Evolutionary conservation across 208 protist species (phyloP), one percentile per base, ranked within the genome.

Genomic region (Crithidia sp.): DNA sequence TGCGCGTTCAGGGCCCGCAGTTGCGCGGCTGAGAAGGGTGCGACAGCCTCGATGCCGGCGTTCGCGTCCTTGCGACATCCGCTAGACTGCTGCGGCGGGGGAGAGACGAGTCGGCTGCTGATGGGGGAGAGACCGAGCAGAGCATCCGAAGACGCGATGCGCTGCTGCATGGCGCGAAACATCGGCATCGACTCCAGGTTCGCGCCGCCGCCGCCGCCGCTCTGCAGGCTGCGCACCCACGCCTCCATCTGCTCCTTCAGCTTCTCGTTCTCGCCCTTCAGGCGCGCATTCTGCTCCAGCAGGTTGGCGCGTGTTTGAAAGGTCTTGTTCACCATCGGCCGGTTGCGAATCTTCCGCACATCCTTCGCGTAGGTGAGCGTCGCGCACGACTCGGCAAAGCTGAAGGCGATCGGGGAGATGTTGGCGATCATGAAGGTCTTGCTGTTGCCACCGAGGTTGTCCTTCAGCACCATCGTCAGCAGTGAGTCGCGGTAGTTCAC

Each of bases 361-460:
- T 83, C 82, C 65, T 71, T 86, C 1, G 89, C 86, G 74, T 89
- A 94, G 47, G 81, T 79, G 62, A 94, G 72, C 47, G 89, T 94
- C 17, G 85, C 82, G 60, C 85, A 88, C 17, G 89, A 87, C 76
- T 94, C 89, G 66, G 89, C 78, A 66, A 84, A 90, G 76, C 82
- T 88, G 63, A 89, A 90, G 19, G 84, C 64, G 55, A 86, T 79
- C 17, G 96, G 96, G 10, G 88, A 83, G 61, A 98, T 86, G 58
- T 87, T 94, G 10, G 93, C 95, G 67, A 98, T 95, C 91, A 98
- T 93, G 55, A 98, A 89, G 5, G 96, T 98, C 71, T 95, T 95
- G 67, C 90, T 93, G 84, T 95, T 96, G 49, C 95, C 95, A 37
- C 95, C 95, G 13, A 95, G 77, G 58, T 89, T 90, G 73, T 95